These are phyloP conservation scores for Phycomyces nitens DNA, from an alignment of 192 early-diverging fungal species.

Conservation along the genomic window DNA sequence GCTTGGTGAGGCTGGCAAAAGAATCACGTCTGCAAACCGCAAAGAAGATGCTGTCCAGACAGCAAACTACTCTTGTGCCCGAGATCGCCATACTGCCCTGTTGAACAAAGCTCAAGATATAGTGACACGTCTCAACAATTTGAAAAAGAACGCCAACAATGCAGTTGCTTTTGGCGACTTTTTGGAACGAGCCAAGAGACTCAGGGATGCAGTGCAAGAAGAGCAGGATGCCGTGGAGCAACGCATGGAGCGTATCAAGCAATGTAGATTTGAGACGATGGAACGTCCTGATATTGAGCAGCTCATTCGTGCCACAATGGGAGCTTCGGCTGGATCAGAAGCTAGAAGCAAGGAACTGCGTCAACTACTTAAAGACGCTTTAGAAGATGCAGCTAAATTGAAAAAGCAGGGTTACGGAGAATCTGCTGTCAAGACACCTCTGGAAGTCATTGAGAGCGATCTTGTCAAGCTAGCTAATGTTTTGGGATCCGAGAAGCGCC, in stretches of 20 bases:
- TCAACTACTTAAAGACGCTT: neutral
- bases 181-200: neutral
- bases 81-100: slow-evolving; percentile 12
- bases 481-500: slow-evolving; percentile 19
- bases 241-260: neutral
- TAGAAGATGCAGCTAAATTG: neutral
- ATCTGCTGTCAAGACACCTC: slow-evolving; percentile 1
- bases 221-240: neutral
- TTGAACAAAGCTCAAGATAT: slow-evolving; percentile 4
- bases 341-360: neutral
- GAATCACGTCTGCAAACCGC: neutral
- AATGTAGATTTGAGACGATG: neutral
- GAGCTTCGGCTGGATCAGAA: neutral
- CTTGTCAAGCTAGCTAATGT: slow-evolving; percentile 6
- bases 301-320: neutral
- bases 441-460: neutral
- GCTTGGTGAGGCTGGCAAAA: neutral
- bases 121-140: neutral
- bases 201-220: slow-evolving; percentile 2
- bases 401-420: slow-evolving; percentile 4
- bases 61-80: slow-evolving; percentile 24
- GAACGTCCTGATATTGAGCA: neutral
- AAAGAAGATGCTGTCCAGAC: slow-evolving; percentile 26
- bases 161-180: slow-evolving; percentile 15
- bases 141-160: slow-evolving; percentile 13